Conservation (phyloP, 2,329 filamentous ascomycete genomes). For the Sporothrix mexicana region DNA sequence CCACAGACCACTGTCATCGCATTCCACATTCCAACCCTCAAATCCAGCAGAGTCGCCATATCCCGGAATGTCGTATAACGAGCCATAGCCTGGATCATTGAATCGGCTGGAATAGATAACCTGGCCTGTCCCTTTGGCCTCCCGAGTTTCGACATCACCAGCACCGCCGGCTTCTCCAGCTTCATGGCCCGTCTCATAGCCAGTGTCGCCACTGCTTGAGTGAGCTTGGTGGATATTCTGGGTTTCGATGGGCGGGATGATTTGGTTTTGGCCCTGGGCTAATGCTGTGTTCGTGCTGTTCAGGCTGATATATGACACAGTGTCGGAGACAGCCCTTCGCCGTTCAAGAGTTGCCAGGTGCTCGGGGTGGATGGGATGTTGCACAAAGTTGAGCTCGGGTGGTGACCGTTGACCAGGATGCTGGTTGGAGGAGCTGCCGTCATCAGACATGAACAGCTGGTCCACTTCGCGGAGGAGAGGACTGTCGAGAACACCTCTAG, state of each 20-base stretch:
- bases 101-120: neutral
- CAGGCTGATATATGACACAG: neutral
- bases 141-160: too few relatives aligned
- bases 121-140: neutral
- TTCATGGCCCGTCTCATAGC: conserved; percentile 32
- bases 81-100: conserved; percentile 30
- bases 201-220: conserved; percentile 31
- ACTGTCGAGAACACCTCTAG: neutral
- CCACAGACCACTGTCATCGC: neutral
- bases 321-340: conserved; percentile 9
- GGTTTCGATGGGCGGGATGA: too few relatives aligned
- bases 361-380: neutral
- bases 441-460: conserved; percentile 12
- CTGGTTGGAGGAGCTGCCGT: too few relatives aligned
- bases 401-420: too few relatives aligned
- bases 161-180: neutral
- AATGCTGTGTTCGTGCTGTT: neutral
- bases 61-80: conserved; percentile 20
- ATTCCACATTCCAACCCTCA: neutral
- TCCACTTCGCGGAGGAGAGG: conserved; percentile 12
- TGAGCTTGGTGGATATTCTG: neutral
- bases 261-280: neutral
- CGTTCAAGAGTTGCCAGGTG: conserved; percentile 1
- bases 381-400: neutral
- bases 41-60: neutral